Evolutionary conservation across 192 early-diverging fungal genomes (phyloP).

Genomic region (Backusella circina): DNA sequence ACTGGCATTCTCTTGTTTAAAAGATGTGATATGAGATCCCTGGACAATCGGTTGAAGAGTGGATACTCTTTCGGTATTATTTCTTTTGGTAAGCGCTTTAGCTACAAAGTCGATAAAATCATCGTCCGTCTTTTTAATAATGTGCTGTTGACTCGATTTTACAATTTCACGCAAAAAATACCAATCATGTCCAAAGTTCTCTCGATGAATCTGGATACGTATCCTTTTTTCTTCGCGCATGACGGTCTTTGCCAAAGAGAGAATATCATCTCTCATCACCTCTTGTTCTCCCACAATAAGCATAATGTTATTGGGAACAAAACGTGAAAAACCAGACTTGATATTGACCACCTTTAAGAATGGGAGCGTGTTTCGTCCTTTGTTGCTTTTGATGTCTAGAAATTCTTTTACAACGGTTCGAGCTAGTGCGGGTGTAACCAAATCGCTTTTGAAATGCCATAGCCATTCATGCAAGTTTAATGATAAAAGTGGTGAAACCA

Average conservation of each 20-base stretch:
- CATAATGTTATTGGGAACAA: constrained; percentile 8
- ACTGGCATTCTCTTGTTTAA: not conserved
- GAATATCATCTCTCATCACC: constrained; percentile 22
- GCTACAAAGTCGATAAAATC: not conserved
- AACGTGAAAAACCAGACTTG: not conserved
- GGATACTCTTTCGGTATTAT: not conserved
- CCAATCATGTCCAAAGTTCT: constrained; percentile 5
- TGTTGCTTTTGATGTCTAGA: constrained; percentile 5
- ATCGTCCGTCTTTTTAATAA: not conserved
- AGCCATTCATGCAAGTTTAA: constrained; percentile 3
- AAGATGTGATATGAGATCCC: not conserved
- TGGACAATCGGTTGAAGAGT: not conserved
- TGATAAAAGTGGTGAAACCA: constrained; percentile 25
- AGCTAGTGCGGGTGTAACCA: constrained; percentile 9
- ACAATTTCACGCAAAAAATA: constrained; percentile 10
- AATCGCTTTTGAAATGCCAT: constrained; percentile 21
- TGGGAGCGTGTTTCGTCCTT: not conserved
- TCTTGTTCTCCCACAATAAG: constrained; percentile 18
- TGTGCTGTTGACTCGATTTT: not conserved
- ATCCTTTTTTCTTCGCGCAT: not conserved
- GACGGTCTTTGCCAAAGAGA: not conserved
- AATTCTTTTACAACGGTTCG: constrained; percentile 13
- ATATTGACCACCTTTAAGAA: not conserved
- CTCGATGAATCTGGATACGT: not conserved
- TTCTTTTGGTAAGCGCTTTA: not conserved